Evolutionary conservation across 106 monocot genomes (phyloP).

Genomic region (Dioscorea zingiberensis): DNA sequence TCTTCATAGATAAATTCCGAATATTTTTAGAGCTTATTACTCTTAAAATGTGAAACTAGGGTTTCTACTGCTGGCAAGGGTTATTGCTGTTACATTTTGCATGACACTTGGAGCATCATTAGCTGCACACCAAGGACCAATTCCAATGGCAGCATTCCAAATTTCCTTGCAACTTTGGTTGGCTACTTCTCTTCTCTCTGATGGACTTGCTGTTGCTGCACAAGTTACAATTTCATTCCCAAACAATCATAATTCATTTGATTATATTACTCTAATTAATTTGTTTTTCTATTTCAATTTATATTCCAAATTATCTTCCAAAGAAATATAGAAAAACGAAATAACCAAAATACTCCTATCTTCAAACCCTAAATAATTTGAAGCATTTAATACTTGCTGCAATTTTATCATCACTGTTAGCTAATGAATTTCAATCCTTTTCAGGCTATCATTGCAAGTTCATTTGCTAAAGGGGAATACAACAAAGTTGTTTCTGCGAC

Average conservation of each 20-base stretch:
- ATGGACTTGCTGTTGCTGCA: conserved; percentile 91
- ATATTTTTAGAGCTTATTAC: not conserved
- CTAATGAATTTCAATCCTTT: too few relatives aligned
- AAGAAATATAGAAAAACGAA: too few relatives aligned
- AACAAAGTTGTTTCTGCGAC: conserved; percentile 38
- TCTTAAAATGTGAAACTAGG: conserved; percentile 24
- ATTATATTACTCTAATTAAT: too few relatives aligned
- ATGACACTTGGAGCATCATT: conserved; percentile 74
- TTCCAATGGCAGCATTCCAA: conserved; percentile 83
- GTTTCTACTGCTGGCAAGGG: conserved; percentile 68
- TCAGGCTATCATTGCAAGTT: conserved; percentile 78
- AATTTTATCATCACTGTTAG: too few relatives aligned
- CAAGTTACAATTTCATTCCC: conserved; percentile 42
- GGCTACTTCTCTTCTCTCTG: conserved; percentile 82
- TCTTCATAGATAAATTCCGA: too few relatives aligned
- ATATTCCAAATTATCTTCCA: too few relatives aligned
- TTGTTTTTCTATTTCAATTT: too few relatives aligned
- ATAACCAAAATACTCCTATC: too few relatives aligned
- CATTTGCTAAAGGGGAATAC: conserved; percentile 69
- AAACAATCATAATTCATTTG: too few relatives aligned
- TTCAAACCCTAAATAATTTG: too few relatives aligned
- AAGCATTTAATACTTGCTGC: too few relatives aligned
- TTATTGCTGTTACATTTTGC: conserved; percentile 84
- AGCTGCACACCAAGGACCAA: conserved; percentile 71
- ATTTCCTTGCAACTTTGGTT: conserved; percentile 87